Conservation (phyloP, 2,329 filamentous ascomycete genomes). For the Alternaria dauci region DNA sequence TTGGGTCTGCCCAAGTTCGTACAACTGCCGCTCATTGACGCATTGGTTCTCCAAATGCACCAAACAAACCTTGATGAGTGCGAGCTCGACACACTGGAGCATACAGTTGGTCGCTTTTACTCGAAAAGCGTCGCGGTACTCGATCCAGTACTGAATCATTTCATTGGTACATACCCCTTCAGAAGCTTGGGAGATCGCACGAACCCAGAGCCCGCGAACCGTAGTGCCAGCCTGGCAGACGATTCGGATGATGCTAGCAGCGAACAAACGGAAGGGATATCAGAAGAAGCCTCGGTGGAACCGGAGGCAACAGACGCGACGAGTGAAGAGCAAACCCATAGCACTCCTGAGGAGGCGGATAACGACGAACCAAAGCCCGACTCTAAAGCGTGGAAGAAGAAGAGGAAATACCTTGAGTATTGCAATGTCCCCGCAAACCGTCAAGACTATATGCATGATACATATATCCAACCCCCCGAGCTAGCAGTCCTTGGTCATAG, state of each 20-base stretch:
- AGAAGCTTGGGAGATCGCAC: conserved; percentile 14
- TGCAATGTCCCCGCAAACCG: not conserved
- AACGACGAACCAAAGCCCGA: not conserved
- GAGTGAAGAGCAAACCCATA: not conserved
- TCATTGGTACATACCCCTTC: conserved; percentile 26
- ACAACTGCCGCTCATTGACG: conserved; percentile 22
- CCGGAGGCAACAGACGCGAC: not conserved
- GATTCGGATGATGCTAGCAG: not conserved
- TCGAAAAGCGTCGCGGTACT: conserved; percentile 22
- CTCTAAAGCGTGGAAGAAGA: not conserved
- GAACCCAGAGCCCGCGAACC: not conserved
- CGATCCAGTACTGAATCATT: conserved; percentile 30
- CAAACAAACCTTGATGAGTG: conserved; percentile 11
- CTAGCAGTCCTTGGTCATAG: conserved; percentile 25
- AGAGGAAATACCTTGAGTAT: conserved; percentile 6
- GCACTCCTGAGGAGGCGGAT: not conserved
- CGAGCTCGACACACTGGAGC: conserved; percentile 28
- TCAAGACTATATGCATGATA: conserved; percentile 1
- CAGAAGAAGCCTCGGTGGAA: not conserved
- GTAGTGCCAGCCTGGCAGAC: not conserved
- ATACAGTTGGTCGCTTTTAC: conserved; percentile 28
- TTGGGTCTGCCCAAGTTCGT: conserved; percentile 21
- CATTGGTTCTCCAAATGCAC: conserved; percentile 26
- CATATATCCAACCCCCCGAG: conserved; percentile 16
- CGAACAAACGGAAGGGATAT: not conserved